Evolutionary conservation across 306 rosid genomes (phyloP).

Genomic region (Glycyrrhiza uralensis): DNA sequence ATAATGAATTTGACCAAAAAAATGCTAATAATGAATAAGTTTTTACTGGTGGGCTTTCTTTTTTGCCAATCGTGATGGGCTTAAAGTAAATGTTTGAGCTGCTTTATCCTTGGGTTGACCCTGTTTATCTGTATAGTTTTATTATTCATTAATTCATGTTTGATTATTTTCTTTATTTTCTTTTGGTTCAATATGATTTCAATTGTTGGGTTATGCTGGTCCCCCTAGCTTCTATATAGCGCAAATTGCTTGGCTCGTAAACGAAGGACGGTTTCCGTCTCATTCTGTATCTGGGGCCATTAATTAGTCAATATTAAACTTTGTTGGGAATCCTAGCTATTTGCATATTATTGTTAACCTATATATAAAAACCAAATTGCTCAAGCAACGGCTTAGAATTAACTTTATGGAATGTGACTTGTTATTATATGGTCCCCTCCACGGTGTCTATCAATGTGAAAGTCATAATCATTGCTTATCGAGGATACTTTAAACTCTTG

Average conservation of each 20-base stretch:
- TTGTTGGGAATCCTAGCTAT: slow-evolving; percentile 6
- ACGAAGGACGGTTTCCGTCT: slow-evolving; percentile 43
- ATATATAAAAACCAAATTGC: slow-evolving; percentile 1
- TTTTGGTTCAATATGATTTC: neutral
- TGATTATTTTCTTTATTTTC: neutral
- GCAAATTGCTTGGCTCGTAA: slow-evolving; percentile 45
- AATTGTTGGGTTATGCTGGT: slow-evolving; percentile 14
- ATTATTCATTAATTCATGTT: neutral
- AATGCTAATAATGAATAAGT: too few species aligned
- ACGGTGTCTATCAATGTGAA: neutral
- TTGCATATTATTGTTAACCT: neutral
- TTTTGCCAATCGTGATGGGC: too few species aligned
- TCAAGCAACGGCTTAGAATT: slow-evolving; percentile 23
- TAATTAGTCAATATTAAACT: neutral
- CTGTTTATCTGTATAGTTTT: neutral
- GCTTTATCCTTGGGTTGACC: too few species aligned
- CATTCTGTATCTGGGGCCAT: neutral
- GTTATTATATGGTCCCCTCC: slow-evolving; percentile 14
- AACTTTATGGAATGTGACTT: slow-evolving; percentile 26
- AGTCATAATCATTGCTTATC: slow-evolving; percentile 21
- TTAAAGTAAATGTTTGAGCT: too few species aligned
- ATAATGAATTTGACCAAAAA: too few species aligned
- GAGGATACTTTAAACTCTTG: slow-evolving; percentile 10
- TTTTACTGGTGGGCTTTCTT: too few species aligned
- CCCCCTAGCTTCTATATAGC: slow-evolving; percentile 22